Conservation (phyloP, 345 rosid genomes). For the Ceriops tagal region DNA sequence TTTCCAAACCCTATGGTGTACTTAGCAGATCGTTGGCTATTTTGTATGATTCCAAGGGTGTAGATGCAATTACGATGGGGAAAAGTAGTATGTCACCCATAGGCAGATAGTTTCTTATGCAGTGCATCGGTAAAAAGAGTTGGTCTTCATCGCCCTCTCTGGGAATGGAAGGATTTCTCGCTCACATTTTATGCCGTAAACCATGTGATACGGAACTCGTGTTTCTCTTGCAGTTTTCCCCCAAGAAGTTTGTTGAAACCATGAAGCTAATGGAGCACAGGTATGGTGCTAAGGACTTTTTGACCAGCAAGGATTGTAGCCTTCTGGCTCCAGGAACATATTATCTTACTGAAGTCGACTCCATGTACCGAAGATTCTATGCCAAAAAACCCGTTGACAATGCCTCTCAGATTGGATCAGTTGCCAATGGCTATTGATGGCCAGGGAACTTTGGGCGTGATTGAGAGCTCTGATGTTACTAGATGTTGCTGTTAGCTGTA, state of each 20-base stretch:
- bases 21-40: not conserved
- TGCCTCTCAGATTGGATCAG: constrained; percentile 40
- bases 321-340: constrained; percentile 84
- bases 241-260: constrained; percentile 80
- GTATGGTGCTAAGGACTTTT: constrained; percentile 93
- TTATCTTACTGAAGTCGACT: constrained; percentile 90
- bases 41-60: not conserved
- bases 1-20: no score
- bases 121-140: no score
- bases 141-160: no score
- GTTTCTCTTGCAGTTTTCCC: constrained; percentile 50
- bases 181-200: no score
- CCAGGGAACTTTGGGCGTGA: not conserved
- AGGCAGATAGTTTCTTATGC: no score
- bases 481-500: not conserved
- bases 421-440: constrained; percentile 65
- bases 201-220: not conserved
- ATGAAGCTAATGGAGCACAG: constrained; percentile 96
- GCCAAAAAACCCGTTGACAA: constrained; percentile 47
- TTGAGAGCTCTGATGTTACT: not conserved
- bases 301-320: constrained; percentile 82
- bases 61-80: no score
- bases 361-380: constrained; percentile 90
- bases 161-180: no score
- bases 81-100: no score